phyloP scores from a whole-genome alignment of 305 asterid genomes.

The Fraxinus baroniana region DNA sequence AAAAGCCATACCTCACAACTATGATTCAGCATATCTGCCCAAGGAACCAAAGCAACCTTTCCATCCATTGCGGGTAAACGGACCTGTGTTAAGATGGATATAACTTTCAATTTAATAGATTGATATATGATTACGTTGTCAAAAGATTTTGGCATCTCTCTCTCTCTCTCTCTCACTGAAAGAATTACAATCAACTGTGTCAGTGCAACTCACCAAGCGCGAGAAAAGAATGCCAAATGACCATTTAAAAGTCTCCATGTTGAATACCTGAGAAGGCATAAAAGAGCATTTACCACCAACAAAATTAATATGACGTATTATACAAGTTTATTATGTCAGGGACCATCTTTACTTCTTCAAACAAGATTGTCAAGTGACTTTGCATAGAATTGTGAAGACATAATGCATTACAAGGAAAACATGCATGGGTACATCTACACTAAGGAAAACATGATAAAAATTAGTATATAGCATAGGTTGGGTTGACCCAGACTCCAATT shows the following conservation, averaged over 20 bases:
- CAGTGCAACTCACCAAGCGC: slow-evolving; percentile 70
- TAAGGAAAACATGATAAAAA: background rate
- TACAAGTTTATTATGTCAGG: slow-evolving; percentile 11
- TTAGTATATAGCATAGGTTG: background rate
- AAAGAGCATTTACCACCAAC: background rate
- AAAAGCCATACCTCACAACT: slow-evolving; percentile 61
- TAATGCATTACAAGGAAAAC: background rate
- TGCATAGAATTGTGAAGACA: slow-evolving; percentile 1
- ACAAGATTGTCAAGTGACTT: background rate
- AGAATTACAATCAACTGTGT: background rate
- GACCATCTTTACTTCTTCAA: slow-evolving; percentile 8
- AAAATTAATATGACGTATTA: background rate
- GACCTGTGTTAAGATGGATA: slow-evolving; percentile 45
- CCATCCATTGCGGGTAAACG: slow-evolving; percentile 90
- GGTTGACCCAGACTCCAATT: background rate
- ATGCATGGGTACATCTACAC: background rate
- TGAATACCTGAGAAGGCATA: slow-evolving; percentile 61
- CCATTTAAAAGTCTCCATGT: slow-evolving; percentile 81
- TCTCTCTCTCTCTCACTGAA: background rate
- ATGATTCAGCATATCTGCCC: slow-evolving; percentile 99
- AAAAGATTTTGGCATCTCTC: background rate
- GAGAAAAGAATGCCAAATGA: slow-evolving; percentile 95
- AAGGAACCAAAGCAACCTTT: slow-evolving; percentile 91
- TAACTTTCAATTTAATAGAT: background rate
- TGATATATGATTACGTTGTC: background rate